Evolutionary conservation across 2,329 filamentous ascomycete species (phyloP).

Genomic region (Talaromyces sp.): DNA sequence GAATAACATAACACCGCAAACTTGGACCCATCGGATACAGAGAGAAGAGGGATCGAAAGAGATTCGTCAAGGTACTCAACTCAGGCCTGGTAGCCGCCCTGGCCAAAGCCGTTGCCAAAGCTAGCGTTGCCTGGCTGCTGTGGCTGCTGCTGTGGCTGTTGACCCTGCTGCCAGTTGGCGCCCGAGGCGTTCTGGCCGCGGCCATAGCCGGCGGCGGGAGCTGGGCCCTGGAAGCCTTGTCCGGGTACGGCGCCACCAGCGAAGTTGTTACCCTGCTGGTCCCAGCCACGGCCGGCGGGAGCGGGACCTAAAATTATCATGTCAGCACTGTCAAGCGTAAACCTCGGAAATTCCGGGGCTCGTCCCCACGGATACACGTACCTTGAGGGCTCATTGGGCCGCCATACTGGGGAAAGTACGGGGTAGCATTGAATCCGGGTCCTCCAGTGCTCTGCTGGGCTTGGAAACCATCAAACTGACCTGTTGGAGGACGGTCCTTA

Average conservation of each 20-base stretch:
- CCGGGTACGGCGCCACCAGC: conserved; percentile 35
- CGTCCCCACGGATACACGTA: conserved; percentile 13
- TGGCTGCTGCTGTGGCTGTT: neutral
- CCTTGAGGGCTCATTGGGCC: conserved; percentile 58
- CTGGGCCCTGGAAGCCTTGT: conserved; percentile 59
- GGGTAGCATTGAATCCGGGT: conserved; percentile 63
- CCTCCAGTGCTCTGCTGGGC: conserved; percentile 66
- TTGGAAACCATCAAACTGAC: conserved; percentile 75
- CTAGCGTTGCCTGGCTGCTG: conserved; percentile 38
- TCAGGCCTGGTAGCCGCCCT: conserved; percentile 56
- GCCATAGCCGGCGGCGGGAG: conserved; percentile 76
- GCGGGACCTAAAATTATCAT: conserved; percentile 42
- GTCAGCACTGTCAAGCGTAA: neutral
- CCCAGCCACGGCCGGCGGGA: conserved; percentile 52
- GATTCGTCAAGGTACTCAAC: conserved; percentile 28
- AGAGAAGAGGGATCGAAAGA: conserved; percentile 1
- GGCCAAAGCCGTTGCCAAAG: conserved; percentile 53
- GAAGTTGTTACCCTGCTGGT: conserved; percentile 51
- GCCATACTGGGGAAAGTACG: conserved; percentile 91
- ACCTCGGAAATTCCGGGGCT: neutral
- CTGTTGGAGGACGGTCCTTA: conserved; percentile 91
- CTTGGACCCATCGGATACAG: conserved; percentile 4
- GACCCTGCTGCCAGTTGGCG: conserved; percentile 41
- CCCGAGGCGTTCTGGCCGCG: conserved; percentile 59
- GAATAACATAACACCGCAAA: conserved; percentile 9